Conservation (phyloP, 2,329 filamentous ascomycete species). For the Penicillium sp. region DNA sequence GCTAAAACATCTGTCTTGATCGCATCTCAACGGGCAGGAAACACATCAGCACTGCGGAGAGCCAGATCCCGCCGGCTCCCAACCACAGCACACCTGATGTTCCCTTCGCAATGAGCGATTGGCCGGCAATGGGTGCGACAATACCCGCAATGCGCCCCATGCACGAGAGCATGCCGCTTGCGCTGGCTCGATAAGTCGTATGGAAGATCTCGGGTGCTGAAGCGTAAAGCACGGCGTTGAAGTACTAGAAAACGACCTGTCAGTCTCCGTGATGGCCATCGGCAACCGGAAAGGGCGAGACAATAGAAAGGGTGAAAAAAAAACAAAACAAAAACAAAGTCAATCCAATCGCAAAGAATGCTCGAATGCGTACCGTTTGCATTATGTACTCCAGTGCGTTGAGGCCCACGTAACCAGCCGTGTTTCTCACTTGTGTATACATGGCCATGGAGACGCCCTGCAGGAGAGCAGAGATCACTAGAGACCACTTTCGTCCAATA, state of each 20-base stretch:
- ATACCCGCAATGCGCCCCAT: background rate
- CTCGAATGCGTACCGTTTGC: constrained; percentile 6
- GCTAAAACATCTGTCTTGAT: constrained; percentile 7
- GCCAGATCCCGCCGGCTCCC: constrained; percentile 9
- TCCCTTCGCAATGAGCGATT: background rate
- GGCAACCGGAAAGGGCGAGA: no score
- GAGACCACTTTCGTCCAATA: constrained; percentile 10
- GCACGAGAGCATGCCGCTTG: background rate
- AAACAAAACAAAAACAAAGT: background rate
- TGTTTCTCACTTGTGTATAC: constrained; percentile 11
- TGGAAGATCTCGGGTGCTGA: background rate
- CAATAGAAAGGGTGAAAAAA: no score
- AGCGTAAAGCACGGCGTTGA: background rate
- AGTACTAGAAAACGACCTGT: background rate
- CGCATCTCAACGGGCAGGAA: constrained; percentile 12
- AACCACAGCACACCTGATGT: background rate
- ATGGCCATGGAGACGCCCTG: constrained; percentile 12
- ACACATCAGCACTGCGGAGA: constrained; percentile 7
- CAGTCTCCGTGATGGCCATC: background rate
- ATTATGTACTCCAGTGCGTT: constrained; percentile 14
- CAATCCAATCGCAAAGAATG: background rate
- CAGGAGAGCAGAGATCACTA: constrained; percentile 7
- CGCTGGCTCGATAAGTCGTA: background rate
- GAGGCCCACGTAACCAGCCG: constrained; percentile 7
- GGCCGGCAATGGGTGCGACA: background rate